These are phyloP conservation scores for Myxozyma mucilagina DNA, from an alignment of 805 yeast species.

Conservation along the genomic window DNA sequence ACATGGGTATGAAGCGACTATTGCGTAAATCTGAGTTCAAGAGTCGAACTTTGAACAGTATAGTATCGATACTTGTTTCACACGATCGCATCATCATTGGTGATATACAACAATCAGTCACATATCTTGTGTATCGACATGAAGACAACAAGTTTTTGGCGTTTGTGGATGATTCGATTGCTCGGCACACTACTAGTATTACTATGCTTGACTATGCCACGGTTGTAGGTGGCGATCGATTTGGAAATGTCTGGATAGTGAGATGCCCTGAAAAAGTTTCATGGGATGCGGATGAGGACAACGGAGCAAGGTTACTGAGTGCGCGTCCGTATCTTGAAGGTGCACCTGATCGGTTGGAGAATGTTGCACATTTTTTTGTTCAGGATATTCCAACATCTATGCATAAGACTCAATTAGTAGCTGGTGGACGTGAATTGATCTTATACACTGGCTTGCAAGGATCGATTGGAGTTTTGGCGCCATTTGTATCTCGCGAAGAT, in stretches of 20 bases:
- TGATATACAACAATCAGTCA: constrained; percentile 68
- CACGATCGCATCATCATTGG: constrained; percentile 66
- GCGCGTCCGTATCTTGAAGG: constrained; percentile 49
- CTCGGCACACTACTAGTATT: constrained; percentile 65
- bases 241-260: constrained; percentile 74
- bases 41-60: constrained; percentile 49
- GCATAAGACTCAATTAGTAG: constrained; percentile 52
- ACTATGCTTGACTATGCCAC: constrained; percentile 71
- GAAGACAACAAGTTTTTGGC: constrained; percentile 50
- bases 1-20: constrained; percentile 76
- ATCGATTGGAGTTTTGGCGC: constrained; percentile 69
- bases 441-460: constrained; percentile 81
- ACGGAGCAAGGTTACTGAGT: constrained; percentile 44
- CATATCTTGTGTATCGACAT: constrained; percentile 55
- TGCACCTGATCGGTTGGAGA: constrained; percentile 54
- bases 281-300: constrained; percentile 53
- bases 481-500: constrained; percentile 64
- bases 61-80: constrained; percentile 56
- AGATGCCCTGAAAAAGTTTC: constrained; percentile 58
- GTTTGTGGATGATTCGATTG: constrained; percentile 67
- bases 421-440: constrained; percentile 66
- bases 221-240: constrained; percentile 79
- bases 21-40: constrained; percentile 60
- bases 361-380: constrained; percentile 58
- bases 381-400: constrained; percentile 73